Evolutionary conservation across 345 rosid species (phyloP).

Genomic region (Citrus unshiu): DNA sequence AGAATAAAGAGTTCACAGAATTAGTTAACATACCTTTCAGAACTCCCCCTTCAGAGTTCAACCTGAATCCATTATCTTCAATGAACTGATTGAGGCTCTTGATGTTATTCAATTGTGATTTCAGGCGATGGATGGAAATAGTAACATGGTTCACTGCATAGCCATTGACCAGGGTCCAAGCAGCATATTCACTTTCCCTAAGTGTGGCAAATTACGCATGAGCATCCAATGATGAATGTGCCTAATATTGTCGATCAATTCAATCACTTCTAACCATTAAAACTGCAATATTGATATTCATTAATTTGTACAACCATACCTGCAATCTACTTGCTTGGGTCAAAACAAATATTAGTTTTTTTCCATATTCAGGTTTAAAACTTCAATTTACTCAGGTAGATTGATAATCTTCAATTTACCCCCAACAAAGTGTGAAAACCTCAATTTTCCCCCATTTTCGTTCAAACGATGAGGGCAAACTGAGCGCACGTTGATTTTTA

Average conservation of each 20-base stretch:
- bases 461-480: too few relatives aligned
- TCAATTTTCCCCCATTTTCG: too few relatives aligned
- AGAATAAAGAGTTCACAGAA: neutral
- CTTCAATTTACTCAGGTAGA: too few relatives aligned
- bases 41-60: conserved; percentile 81
- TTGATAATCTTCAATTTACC: too few relatives aligned
- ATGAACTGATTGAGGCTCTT: conserved; percentile 50
- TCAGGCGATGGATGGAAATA: conserved; percentile 66
- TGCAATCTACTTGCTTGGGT: neutral
- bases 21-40: conserved; percentile 62
- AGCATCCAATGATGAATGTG: neutral
- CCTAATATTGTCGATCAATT: neutral
- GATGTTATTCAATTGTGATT: conserved; percentile 57
- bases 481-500: too few relatives aligned
- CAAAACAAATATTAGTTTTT: neutral
- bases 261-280: neutral
- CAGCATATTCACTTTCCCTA: conserved; percentile 94
- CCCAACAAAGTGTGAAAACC: too few relatives aligned
- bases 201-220: neutral
- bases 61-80: conserved; percentile 60
- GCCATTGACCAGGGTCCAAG: conserved; percentile 90
- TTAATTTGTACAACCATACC: neutral
- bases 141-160: conserved; percentile 91
- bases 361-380: too few relatives aligned
- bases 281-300: neutral